Base-by-base conservation (phyloP, 805 yeast species). In the Debaryomyces tyrocola region DNA sequence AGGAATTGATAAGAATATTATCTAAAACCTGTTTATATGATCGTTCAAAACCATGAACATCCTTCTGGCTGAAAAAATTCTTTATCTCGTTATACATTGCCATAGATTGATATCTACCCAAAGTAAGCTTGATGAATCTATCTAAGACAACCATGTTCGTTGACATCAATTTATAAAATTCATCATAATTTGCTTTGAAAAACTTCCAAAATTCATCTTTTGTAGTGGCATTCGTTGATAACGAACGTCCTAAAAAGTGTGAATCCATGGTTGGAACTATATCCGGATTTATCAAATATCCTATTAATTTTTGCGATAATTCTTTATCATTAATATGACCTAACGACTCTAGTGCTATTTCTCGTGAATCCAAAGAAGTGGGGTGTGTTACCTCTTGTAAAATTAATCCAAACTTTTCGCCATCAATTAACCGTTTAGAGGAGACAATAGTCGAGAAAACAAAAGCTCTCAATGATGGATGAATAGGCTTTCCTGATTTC, bases 231-330 rank as follows among this genome's bases (percentile, higher is more conserved):
- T 83, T 83, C 7, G 63, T 53, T n/a, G 79, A 71, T 31, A 83
- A 66, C 20, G 78, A 62, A 7, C 57, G 59, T 2, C 78, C 76
- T 42, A 83, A 64, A 56, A 75, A 79, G 54, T 79, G 80, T 15
- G 78, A 70, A 55, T 84, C 86, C 84, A 84, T 84, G 20, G 71
- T 72, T 0, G 82, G 80, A 31, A 83, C 71, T 33, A 68, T 58
- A 2, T 73, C 71, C 9, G 66, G 65, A 33, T 78, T 69, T 37
- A 74, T 58, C 28, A 80, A 59, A 47, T 73, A 55, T 0, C 53
- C 60, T n/a, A 82, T 53, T 40, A 79, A 62, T 40, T 59, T 58
- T n/a, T 62, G 54, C 20, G 79, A 64, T 24, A 70, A 65, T 11
- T 61, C 65, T 8, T 59, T 54, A 27, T 71, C 68, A 33, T 66